phyloP scores from a whole-genome alignment of 805 yeast species.

The Yamadazyma akitaensis region DNA sequence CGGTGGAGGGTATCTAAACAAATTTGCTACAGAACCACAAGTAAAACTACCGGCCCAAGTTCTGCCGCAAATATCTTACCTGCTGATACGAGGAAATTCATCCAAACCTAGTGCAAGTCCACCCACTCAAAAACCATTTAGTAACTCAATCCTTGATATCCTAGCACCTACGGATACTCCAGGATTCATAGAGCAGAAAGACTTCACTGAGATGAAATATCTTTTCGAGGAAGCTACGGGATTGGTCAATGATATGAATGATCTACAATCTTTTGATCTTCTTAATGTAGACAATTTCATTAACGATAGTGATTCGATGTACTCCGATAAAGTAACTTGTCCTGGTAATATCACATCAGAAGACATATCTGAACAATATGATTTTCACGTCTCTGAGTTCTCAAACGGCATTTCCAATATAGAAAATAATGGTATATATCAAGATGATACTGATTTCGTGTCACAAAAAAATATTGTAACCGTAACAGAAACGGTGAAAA shows the following conservation, averaged over 20 bases:
- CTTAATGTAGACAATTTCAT: neutral
- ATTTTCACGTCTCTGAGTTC: constrained; percentile 21
- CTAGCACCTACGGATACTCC: constrained; percentile 10
- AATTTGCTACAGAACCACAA: constrained; percentile 4
- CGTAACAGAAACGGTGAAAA: constrained; percentile 7
- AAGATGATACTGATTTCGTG: constrained; percentile 5
- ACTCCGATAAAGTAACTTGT: neutral
- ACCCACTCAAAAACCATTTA: constrained; percentile 6
- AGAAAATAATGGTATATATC: constrained; percentile 10
- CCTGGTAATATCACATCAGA: constrained; percentile 3
- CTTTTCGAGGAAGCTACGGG: constrained; percentile 34
- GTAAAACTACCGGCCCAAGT: neutral
- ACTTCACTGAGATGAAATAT: constrained; percentile 11
- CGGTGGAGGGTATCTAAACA: constrained; percentile 11
- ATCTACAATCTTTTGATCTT: constrained; percentile 16
- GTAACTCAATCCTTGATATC: constrained; percentile 16
- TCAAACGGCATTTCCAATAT: constrained; percentile 9
- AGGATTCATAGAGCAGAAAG: constrained; percentile 4
- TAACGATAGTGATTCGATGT: neutral
- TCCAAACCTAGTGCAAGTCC: neutral
- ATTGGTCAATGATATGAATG: constrained; percentile 32
- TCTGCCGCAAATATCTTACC: neutral
- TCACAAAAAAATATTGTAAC: constrained; percentile 7
- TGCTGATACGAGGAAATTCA: neutral
- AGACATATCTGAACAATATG: constrained; percentile 18